Conservation (phyloP, 495 filamentous ascomycete species). For the Hyphodiscus hymeniophilus region DNA sequence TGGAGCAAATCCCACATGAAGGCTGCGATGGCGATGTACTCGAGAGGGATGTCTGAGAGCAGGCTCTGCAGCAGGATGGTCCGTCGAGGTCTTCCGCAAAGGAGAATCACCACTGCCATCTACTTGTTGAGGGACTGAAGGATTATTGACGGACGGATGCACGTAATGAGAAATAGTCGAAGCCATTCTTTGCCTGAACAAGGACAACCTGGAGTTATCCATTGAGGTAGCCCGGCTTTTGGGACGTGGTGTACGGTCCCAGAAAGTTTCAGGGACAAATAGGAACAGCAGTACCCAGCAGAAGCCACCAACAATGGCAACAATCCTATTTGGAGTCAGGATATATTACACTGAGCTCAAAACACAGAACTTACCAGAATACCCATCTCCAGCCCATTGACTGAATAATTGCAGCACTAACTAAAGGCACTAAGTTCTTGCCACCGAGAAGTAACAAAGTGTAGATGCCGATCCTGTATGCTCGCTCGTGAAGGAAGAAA, state of each 20-base stretch:
- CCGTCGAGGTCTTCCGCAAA: not conserved
- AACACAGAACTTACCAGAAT: conserved; percentile 55
- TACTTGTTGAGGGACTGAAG: not conserved
- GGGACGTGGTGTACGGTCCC: conserved; percentile 76
- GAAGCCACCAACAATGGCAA: conserved; percentile 75
- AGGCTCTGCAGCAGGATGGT: not conserved
- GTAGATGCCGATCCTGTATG: conserved; percentile 93
- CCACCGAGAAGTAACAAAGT: conserved; percentile 83
- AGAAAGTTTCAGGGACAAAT: conserved; percentile 94
- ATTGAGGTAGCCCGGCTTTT: conserved; percentile 28
- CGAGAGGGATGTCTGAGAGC: conserved; percentile 1
- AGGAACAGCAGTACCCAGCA: conserved; percentile 71
- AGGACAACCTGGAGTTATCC: conserved; percentile 18
- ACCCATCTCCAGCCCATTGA: conserved; percentile 83
- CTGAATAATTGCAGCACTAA: conserved; percentile 80
- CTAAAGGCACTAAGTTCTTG: conserved; percentile 85
- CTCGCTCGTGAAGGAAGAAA: conserved; percentile 90
- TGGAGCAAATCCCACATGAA: conserved; percentile 51
- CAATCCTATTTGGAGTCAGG: conserved; percentile 49
- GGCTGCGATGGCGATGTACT: conserved; percentile 13
- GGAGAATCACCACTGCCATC: not conserved
- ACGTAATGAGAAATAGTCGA: not conserved
- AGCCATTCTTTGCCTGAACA: not conserved
- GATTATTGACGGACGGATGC: not conserved
- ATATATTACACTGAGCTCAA: not conserved